phyloP scores from a whole-genome alignment of 768 basidiomycete species.

The Hortiboletus flavorubellus region DNA sequence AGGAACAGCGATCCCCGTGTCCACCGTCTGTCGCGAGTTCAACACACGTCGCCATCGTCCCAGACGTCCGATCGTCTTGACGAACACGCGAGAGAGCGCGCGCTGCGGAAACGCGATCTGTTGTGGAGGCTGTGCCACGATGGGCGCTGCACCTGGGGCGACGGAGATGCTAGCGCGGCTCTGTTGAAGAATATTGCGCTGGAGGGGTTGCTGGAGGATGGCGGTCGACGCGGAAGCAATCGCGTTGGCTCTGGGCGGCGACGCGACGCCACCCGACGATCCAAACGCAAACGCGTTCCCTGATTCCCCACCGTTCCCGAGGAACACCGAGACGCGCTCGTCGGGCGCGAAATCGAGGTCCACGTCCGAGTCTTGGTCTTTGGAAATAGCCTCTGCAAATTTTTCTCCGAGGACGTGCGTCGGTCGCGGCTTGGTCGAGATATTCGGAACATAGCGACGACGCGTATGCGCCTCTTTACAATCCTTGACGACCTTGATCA shows the following conservation, averaged over 20 bases:
- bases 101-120: slow-evolving; percentile 50
- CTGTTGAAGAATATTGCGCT: slow-evolving; percentile 48
- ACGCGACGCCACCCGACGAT: slow-evolving; percentile 17
- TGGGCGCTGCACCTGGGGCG: slow-evolving; percentile 16
- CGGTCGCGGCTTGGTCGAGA: slow-evolving; percentile 32
- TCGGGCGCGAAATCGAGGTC: slow-evolving; percentile 74
- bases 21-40: slow-evolving; percentile 41
- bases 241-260: slow-evolving; percentile 42
- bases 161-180: slow-evolving; percentile 35
- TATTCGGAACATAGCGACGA: slow-evolving; percentile 28
- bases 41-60: slow-evolving; percentile 82
- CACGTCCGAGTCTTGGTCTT: slow-evolving; percentile 58
- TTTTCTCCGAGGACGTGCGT: slow-evolving; percentile 57
- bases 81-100: slow-evolving; percentile 69
- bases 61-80: slow-evolving; percentile 78
- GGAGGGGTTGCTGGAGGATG: slow-evolving; percentile 62
- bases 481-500: slow-evolving; percentile 81
- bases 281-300: slow-evolving; percentile 44
- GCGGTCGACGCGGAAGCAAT: slow-evolving; percentile 56
- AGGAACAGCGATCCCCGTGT: slow-evolving; percentile 35
- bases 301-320: slow-evolving; percentile 34
- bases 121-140: slow-evolving; percentile 35
- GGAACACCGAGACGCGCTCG: slow-evolving; percentile 39
- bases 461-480: slow-evolving; percentile 68
- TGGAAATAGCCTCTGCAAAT: slow-evolving; percentile 55